phyloP scores from a whole-genome alignment of 1,139 yeast species.

The Candida albicans region DNA sequence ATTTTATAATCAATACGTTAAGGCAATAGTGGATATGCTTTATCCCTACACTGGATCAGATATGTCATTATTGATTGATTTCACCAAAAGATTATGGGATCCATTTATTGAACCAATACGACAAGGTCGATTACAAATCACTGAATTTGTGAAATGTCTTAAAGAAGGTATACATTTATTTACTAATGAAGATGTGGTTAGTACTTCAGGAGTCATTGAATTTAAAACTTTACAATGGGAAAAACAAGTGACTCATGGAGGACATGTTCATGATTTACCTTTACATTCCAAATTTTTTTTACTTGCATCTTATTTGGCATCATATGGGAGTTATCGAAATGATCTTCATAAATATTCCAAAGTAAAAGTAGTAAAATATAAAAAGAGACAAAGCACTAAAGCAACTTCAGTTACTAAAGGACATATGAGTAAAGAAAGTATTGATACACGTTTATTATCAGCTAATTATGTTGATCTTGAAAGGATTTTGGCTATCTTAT shows the following conservation, averaged over 20 bases:
- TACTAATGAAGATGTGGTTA: constrained; percentile 39
- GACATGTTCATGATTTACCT: constrained; percentile 45
- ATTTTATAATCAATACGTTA: constrained; percentile 52
- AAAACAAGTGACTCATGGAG: constrained; percentile 12
- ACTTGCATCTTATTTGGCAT: constrained; percentile 70
- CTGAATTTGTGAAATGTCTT: constrained; percentile 50
- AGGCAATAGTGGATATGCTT: constrained; percentile 52
- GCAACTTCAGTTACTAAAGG: constrained; percentile 27
- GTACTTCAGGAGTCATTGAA: constrained; percentile 31
- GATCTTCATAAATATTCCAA: constrained; percentile 64
- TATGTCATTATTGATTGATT: constrained; percentile 41
- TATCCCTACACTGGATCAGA: constrained; percentile 57
- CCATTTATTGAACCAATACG: constrained; percentile 44
- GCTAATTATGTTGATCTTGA: constrained; percentile 69
- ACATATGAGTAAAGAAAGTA: constrained; percentile 43
- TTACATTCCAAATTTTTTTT: constrained; percentile 58
- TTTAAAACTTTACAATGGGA: constrained; percentile 26
- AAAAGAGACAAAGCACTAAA: constrained; percentile 27
- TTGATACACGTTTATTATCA: constrained; percentile 55
- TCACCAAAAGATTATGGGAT: constrained; percentile 52
- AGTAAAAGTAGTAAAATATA: constrained; percentile 47
- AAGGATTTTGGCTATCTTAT: constrained; percentile 63
- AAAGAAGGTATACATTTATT: constrained; percentile 43
- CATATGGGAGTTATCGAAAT: constrained; percentile 58
- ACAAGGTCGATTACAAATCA: constrained; percentile 28